Evolutionary conservation across 2,329 filamentous ascomycete genomes (phyloP), one percentile per base, ranked within the genome.

Genomic region (Didymosphaeria variabile): DNA sequence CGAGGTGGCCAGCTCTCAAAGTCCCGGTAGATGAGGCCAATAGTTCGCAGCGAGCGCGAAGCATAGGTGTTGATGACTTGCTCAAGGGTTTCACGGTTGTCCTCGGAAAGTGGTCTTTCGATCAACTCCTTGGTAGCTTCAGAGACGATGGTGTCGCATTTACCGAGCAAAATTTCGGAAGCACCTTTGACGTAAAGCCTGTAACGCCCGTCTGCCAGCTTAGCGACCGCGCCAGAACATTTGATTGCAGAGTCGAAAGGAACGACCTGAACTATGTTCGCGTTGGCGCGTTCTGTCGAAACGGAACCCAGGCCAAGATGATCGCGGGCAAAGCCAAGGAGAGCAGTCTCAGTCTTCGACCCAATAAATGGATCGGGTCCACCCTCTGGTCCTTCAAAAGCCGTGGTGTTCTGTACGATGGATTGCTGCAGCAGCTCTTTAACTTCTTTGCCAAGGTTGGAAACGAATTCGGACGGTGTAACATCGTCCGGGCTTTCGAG

Each of bases 1-100:
- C 83, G 86, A 5, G 93, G 93, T 29, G 94, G 93, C 93, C 93
- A 91, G 56, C 87, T 86, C 26, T 91, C 87, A 67, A 95, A 97
- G 69, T 97, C 93, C 58, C 89, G 90, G 79, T 93, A 96, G 56
- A 93, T 84, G 65, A 97, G 86, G 46, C 90, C 92, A 68, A 97
- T 96, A 1, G 93, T 96, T 64, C 93, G 88, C 34, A 97, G 84
- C 8, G 93, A 96, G 19, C 90, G 86, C 29, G 86, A 88, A 10
- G 93, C 93, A 74, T 97, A 97, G 50, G 84, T 86, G 64, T 89
- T 87, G 68, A 97, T 96, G 51, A 93, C 83, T 23, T 84, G 80
- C 66, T 87, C 86, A 64, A 97, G 75, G 3, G 81, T 83, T 40
- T 86, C 80, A 32, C 84, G 82, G 65, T 90, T 87, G 15, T 87